Percentiles rank a stretch among this genome's conserved stretches.
phyloP scores from a whole-genome alignment of 2,329 filamentous ascomycete species.

The Thielaviopsis euricoi region DNA sequence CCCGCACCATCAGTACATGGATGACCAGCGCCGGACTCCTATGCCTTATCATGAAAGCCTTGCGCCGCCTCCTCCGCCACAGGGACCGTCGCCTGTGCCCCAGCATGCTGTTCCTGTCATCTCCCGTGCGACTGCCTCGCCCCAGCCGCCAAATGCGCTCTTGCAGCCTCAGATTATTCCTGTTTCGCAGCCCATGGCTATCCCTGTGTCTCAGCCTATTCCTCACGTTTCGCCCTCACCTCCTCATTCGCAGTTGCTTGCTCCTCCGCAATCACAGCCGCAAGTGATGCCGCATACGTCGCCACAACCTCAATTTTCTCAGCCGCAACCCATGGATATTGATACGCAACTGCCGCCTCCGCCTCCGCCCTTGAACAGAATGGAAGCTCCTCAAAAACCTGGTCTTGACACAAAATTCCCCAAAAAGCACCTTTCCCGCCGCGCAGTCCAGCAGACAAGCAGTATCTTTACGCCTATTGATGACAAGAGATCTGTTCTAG shows the following conservation, averaged over 20 bases:
- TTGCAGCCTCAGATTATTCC: constrained; percentile 22
- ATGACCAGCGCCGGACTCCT: constrained; percentile 59
- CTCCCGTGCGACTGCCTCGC: constrained; percentile 39
- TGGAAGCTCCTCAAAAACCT: constrained; percentile 23
- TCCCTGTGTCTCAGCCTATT: constrained; percentile 21
- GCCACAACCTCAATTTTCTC: constrained; percentile 19
- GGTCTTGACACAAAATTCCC: constrained; percentile 33
- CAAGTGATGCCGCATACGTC: constrained; percentile 26
- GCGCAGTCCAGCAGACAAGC: constrained; percentile 36
- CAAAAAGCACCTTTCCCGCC: constrained; percentile 47
- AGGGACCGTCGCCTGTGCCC: constrained; percentile 34
- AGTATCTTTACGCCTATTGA: constrained; percentile 95
- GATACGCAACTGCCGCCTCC: constrained; percentile 24
- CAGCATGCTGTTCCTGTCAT: constrained; percentile 16
- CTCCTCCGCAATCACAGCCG: constrained; percentile 20
- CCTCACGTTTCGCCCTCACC: constrained; percentile 37
- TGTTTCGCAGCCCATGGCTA: constrained; percentile 1
- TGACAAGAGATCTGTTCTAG: constrained; percentile 73
- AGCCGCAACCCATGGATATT: constrained; percentile 15
- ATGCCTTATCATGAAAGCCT: constrained; percentile 22
- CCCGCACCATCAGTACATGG: constrained; percentile 45
- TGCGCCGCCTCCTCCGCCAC: constrained; percentile 39
- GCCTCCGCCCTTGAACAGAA: constrained; percentile 26
- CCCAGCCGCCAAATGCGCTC: constrained; percentile 39
- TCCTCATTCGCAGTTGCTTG: constrained; percentile 25